A percentile compares a stretch with the other conserved stretches of the same genome.
These are phyloP conservation scores for Torulaspora delbrueckii DNA, from an alignment of 805 yeast genomes.

Conservation along the genomic window DNA sequence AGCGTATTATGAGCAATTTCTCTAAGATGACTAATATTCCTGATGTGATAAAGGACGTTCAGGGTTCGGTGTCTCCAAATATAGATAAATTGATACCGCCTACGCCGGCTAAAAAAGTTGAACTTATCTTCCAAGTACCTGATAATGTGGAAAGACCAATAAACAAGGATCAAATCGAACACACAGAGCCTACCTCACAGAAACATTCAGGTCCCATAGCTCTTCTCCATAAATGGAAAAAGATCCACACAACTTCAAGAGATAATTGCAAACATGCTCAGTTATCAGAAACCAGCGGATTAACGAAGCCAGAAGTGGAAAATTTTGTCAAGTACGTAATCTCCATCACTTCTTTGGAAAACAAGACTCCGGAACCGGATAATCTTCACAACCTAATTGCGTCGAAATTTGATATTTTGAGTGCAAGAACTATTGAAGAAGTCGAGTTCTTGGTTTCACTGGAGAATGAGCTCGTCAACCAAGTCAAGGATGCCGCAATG, in stretches of 20 bases:
- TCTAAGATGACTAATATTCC: slow-evolving; percentile 25
- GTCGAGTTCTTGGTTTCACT: slow-evolving; percentile 50
- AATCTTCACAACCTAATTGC: slow-evolving; percentile 12
- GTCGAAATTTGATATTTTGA: slow-evolving; percentile 55
- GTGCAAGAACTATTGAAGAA: slow-evolving; percentile 69
- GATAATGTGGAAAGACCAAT: slow-evolving; percentile 9
- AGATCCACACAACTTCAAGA: slow-evolving; percentile 19
- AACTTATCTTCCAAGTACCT: slow-evolving; percentile 34
- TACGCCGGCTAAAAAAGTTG: slow-evolving; percentile 64
- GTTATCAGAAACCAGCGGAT: neutral
- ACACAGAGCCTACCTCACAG: neutral
- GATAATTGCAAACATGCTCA: neutral
- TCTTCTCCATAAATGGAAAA: slow-evolving; percentile 31
- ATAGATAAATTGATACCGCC: slow-evolving; percentile 50
- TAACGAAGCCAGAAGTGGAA: slow-evolving; percentile 32
- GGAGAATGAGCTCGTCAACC: slow-evolving; percentile 39
- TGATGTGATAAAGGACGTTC: slow-evolving; percentile 28
- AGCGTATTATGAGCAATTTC: slow-evolving; percentile 12
- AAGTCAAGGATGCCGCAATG: slow-evolving; percentile 14
- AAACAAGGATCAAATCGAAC: slow-evolving; percentile 9
- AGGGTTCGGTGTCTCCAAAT: slow-evolving; percentile 45
- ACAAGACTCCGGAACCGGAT: slow-evolving; percentile 14
- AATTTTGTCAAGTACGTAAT: slow-evolving; percentile 36
- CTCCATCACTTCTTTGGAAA: slow-evolving; percentile 33
- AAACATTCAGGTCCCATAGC: slow-evolving; percentile 24